Base-by-base conservation (phyloP, 2,329 filamentous ascomycete species). In the Zasmidium angulare region DNA sequence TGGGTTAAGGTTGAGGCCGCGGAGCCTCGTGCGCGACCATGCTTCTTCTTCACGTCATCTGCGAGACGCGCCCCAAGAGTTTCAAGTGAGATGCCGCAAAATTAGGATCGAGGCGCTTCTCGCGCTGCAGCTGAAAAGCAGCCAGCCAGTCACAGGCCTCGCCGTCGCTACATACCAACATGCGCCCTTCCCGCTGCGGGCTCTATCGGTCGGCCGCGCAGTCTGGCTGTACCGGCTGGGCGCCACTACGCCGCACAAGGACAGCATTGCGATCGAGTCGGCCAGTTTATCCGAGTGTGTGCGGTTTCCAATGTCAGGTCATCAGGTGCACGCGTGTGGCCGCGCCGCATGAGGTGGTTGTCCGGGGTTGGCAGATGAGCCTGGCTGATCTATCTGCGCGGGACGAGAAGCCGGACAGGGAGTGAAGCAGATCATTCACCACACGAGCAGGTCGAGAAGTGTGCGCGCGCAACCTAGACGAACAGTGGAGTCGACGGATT, bases 101-200 rank as follows among this genome's bases (percentile, higher is more conserved):
- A 22, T 48, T 57, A 50, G 54, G 48, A 26, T 6, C 24, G n/a
- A 43, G 50, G 58, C 58, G 58, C 58, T 53, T 57, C 53, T 56
- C 53, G 58, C 58, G 58, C 58, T 60, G 58, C 54, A 60, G 53
- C 26, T 50, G 43, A 60, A 57, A 56, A 50, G 21, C 22, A 26
- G 26, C 31, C 43, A 48, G 23, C 49, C 53, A 31, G 40, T 22
- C 21, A 46, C n/a, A 29, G 21, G 31, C 19, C 14, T 20, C 20
- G 46, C 36, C 11, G 14, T 31, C 24, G 53, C 53, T 46, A 48
- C 22, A 20, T 29, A n/a, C 23, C 19, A 46, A 24, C 51, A 46
- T 43, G 46, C 14, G 36, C 36, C 36, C n/a, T 19, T 43, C 36
- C 36, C 36, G 36, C n/a, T 7, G 6, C n/a, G 36, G 36, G 14